Evolutionary conservation across 495 filamentous ascomycete species (phyloP).

Genomic region (Viridothelium virens): DNA sequence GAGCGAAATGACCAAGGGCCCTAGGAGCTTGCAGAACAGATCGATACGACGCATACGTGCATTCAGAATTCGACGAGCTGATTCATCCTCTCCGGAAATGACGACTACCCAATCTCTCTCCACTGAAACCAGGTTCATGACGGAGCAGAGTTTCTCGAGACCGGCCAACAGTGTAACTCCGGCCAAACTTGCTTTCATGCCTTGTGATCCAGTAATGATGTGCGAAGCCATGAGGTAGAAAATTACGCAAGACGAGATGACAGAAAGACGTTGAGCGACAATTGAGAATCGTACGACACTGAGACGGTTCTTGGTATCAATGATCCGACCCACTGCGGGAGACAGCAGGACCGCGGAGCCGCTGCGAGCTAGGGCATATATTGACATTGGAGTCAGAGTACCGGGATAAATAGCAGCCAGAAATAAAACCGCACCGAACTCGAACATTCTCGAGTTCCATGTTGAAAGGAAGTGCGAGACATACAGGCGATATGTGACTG

Average conservation of each 20-base stretch:
- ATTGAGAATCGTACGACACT: constrained; percentile 27
- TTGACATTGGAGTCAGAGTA: constrained; percentile 18
- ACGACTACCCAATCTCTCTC: constrained; percentile 58
- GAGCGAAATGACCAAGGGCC: constrained; percentile 38
- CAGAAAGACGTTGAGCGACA: constrained; percentile 21
- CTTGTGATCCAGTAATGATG: not conserved
- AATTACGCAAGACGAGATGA: constrained; percentile 21
- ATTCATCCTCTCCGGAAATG: constrained; percentile 36
- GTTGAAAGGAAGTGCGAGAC: constrained; percentile 58
- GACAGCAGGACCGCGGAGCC: constrained; percentile 24
- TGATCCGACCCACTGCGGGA: constrained; percentile 17
- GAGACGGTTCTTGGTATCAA: constrained; percentile 25
- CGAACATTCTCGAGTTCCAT: constrained; percentile 65
- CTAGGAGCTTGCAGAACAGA: constrained; percentile 61
- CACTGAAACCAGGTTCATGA: constrained; percentile 53
- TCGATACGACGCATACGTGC: constrained; percentile 64
- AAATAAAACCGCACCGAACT: constrained; percentile 57
- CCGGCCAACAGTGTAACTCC: constrained; percentile 45
- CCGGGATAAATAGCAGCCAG: constrained; percentile 43
- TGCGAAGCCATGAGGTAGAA: constrained; percentile 14
- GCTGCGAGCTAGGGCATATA: constrained; percentile 34
- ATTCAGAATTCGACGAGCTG: constrained; percentile 44
- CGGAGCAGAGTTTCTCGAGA: constrained; percentile 48
- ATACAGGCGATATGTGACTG: constrained; percentile 36
- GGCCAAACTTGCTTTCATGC: not conserved